Evolutionary conservation across 2,329 filamentous ascomycete genomes (phyloP).

Genomic region (Pezicula neosporulosa): DNA sequence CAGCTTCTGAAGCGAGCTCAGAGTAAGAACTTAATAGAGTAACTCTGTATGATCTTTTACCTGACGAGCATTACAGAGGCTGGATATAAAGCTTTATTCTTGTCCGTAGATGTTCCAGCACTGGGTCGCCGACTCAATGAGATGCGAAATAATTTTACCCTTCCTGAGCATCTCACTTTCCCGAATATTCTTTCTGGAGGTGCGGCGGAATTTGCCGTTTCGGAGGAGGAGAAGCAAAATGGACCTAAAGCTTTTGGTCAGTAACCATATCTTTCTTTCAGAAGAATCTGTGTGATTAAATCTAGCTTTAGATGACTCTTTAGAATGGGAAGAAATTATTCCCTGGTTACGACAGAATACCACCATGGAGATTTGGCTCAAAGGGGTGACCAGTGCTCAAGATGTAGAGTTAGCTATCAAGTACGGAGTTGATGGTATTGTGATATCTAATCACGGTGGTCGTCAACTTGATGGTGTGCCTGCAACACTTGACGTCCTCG

Average conservation of each 20-base stretch:
- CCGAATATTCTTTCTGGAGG: conserved; percentile 5
- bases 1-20: conserved; percentile 3
- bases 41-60: background rate
- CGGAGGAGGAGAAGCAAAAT: conserved; percentile 3
- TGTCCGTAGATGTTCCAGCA: conserved; percentile 13
- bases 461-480: conserved; percentile 52
- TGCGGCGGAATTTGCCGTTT: conserved; percentile 1
- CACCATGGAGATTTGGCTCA: conserved; percentile 42
- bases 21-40: background rate
- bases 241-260: conserved; percentile 2
- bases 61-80: conserved; percentile 1
- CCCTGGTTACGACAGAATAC: conserved; percentile 45
- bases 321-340: conserved; percentile 43
- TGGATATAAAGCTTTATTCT: conserved; percentile 12
- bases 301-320: background rate
- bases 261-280: background rate
- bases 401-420: conserved; percentile 58
- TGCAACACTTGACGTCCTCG: conserved; percentile 17
- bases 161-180: conserved; percentile 2
- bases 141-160: background rate
- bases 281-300: background rate
- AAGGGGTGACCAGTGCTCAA: conserved; percentile 49
- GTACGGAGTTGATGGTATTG: conserved; percentile 52
- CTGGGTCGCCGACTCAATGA: conserved; percentile 2
- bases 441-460: conserved; percentile 55